Evolutionary conservation across 305 asterid genomes (phyloP).

Genomic region (Solanum hybrid): DNA sequence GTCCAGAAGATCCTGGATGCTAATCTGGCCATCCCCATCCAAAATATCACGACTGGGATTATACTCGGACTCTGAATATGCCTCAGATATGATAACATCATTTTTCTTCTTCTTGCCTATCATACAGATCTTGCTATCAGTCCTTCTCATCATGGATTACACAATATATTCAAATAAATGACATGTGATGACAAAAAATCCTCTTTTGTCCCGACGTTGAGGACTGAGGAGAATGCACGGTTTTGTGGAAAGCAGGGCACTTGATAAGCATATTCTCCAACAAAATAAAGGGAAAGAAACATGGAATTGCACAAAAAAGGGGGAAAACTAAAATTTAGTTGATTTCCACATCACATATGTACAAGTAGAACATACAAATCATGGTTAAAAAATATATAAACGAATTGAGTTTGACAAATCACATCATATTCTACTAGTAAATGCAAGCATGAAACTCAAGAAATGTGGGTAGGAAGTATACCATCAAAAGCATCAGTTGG

Average conservation of each 20-base stretch:
- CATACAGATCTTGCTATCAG: constrained; percentile 9
- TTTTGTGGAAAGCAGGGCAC: background rate
- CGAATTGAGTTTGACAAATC: background rate
- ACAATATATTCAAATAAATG: background rate
- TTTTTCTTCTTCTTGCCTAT: constrained; percentile 50
- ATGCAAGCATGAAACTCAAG: background rate
- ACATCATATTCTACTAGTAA: constrained; percentile 1
- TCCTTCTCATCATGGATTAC: background rate
- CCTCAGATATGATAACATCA: constrained; percentile 52
- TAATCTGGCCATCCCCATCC: constrained; percentile 60
- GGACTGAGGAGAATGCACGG: background rate
- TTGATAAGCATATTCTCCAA: background rate
- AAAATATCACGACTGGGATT: constrained; percentile 70
- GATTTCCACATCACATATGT: background rate
- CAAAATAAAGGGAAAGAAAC: background rate
- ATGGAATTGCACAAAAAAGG: background rate
- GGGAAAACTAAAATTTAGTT: background rate
- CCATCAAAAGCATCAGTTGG: constrained; percentile 71
- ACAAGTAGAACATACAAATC: background rate
- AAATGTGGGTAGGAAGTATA: constrained; percentile 8
- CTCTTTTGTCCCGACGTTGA: background rate
- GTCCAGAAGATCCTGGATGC: constrained; percentile 62
- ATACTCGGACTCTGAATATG: constrained; percentile 89
- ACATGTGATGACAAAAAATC: background rate
- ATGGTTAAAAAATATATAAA: background rate